Base-by-base conservation (phyloP, 139 green algal genomes). In the Mesotaenium endlicherianum region DNA sequence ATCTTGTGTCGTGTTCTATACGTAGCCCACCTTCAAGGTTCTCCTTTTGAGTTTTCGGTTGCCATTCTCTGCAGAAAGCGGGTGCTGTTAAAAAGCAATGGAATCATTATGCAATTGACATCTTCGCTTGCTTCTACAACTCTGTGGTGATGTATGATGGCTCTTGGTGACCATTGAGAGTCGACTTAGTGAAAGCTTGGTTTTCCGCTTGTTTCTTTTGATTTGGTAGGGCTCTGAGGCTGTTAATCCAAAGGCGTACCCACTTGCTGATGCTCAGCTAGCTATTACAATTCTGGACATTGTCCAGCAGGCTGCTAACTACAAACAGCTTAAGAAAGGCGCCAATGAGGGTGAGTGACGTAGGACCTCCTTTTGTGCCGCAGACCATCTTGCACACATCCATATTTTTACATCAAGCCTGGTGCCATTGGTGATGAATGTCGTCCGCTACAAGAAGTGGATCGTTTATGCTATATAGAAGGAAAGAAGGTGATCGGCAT, bases 241-340 rank as follows among this genome's bases (percentile, higher is more conserved):
- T 68, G 96, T 98, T 92, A 98, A 99, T 93, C 96, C 95, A n/a
- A 98, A 98, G 92, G 96, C 96, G 38, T 99, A 99, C 90, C 96
- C 96, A 30, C 90, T 99, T 72, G 87, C 89, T 36, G 89, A 92
- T 57, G 80, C 87, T 36, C 91, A 96, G 92, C 92, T 99, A 47
- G 95, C 95, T 26, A 97, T 97, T 85, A 98, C 94, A 30, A 98
- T 99, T 80, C 90, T 99, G 83, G 96, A 99, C 88, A 97, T 99
- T 80, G 95, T 99, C 31, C 95, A 99, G 90, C 96, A 99, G 89
- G 95, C 95, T 41, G 83, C 92, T 44, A 98, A 98, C 91, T 99
- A 99, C 89, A 98, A 98, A 92, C 96, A 99, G 92, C 93, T 99
- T n/a, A 97, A 97, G 86, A 99, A 99, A 90, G 96, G 96, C 6